A percentile compares a stretch with the other conserved stretches of the same genome.
Conservation (phyloP, 371 early-diverging fungal genomes). For the Encephalitozoon intestinalis region DNA sequence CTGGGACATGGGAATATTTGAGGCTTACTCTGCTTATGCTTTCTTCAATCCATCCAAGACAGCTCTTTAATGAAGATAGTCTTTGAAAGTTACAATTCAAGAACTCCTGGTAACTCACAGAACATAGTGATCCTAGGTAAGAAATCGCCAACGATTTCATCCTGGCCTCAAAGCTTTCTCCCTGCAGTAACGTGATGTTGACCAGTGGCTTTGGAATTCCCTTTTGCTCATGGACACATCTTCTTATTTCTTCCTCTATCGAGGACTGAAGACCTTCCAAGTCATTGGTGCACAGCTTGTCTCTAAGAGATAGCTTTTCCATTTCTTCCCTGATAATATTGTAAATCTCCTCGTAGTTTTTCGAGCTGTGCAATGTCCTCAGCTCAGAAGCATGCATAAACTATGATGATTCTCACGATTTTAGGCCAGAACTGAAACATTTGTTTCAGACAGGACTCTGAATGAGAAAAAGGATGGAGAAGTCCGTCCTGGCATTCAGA, state of each 20-base stretch:
- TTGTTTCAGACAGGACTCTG: background rate
- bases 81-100: conserved; percentile 11
- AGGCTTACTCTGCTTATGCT: conserved; percentile 1
- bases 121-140: background rate
- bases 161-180: conserved; percentile 8
- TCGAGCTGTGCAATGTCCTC: background rate
- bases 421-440: background rate
- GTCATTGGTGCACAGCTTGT: background rate
- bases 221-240: background rate
- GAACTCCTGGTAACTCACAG: conserved; percentile 18
- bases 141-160: background rate
- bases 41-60: conserved; percentile 23
- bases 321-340: background rate
- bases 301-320: background rate
- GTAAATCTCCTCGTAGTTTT: conserved; percentile 18
- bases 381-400: background rate
- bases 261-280: background rate
- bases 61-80: conserved; percentile 16
- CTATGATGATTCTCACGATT: background rate
- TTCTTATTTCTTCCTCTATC: conserved; percentile 21
- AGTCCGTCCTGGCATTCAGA: too few species aligned
- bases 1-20: conserved; percentile 35
- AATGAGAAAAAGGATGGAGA: too few species aligned
- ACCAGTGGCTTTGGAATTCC: conserved; percentile 21
- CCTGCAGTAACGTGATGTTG: conserved; percentile 23